Conservation (phyloP, 2,329 filamentous ascomycete genomes). For the Pseudohalonectria lignicola region DNA sequence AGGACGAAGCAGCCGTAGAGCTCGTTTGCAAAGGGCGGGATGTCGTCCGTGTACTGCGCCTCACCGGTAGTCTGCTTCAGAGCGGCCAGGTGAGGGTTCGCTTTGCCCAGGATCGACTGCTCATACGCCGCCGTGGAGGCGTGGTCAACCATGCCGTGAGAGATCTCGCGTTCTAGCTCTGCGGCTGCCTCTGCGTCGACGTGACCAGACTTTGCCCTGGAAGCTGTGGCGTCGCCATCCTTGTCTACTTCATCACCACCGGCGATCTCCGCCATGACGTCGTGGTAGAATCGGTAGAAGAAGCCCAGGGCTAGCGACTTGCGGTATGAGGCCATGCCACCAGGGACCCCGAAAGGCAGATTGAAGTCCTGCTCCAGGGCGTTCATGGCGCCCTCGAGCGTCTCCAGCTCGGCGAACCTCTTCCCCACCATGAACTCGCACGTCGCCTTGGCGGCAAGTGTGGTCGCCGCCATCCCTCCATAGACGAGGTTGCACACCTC, state of each 20-base stretch:
- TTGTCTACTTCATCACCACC: slow-evolving; percentile 48
- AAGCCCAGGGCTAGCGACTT: slow-evolving; percentile 85
- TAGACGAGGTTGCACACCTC: slow-evolving; percentile 73
- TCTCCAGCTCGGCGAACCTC: slow-evolving; percentile 67
- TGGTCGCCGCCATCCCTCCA: slow-evolving; percentile 89
- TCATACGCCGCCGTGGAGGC: slow-evolving; percentile 66
- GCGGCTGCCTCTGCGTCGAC: slow-evolving; percentile 64
- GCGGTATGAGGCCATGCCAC: slow-evolving; percentile 94
- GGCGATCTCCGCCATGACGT: slow-evolving; percentile 57
- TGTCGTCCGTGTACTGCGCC: slow-evolving; percentile 94
- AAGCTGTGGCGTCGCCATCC: no score
- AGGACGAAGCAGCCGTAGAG: slow-evolving; percentile 80
- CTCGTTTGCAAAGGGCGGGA: slow-evolving; percentile 77
- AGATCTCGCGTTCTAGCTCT: slow-evolving; percentile 80
- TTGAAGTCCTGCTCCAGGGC: slow-evolving; percentile 85
- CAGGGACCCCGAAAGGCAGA: slow-evolving; percentile 79
- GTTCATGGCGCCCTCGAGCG: slow-evolving; percentile 81
- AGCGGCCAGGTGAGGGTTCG: slow-evolving; percentile 79
- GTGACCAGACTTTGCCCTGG: slow-evolving; percentile 35
- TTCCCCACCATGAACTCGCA: slow-evolving; percentile 66
- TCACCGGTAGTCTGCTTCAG: slow-evolving; percentile 90
- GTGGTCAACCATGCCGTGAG: slow-evolving; percentile 67
- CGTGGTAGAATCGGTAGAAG: slow-evolving; percentile 96
- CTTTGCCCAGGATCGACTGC: slow-evolving; percentile 73
- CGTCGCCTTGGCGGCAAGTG: slow-evolving; percentile 73